Base-by-base conservation (phyloP, 2,329 filamentous ascomycete genomes). In the Ophiostoma perfectum region DNA sequence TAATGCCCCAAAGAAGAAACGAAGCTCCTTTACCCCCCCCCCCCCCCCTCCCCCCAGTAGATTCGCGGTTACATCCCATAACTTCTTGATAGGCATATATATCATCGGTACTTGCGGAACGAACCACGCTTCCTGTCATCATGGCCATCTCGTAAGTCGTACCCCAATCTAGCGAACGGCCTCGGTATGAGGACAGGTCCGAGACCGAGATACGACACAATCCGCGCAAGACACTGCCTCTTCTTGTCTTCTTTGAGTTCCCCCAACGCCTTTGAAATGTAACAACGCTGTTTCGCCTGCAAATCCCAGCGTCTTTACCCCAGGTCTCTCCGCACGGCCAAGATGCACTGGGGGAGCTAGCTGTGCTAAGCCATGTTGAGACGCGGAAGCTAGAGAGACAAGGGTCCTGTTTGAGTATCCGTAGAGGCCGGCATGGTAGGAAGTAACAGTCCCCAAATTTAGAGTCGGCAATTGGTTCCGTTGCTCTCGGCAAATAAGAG, bases 271-370 rank as follows among this genome's bases (percentile, higher is more conserved):
- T 55, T 55, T 55, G 18, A 55, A 55, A 55, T 55, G 27, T n/a
- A 55, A 55, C 8, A 55, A 55, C 12, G 49, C 49, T 55, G 49
- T 9, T 2, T 55, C 18, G 49, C n/a, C 27, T 55, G 18, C 8
- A 27, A 27, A 49, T 36, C 7, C 27, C 49, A 27, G n/a, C 49
- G 7, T 55, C 27, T 27, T 55, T 55, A 60, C 55, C 55, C 55
- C 55, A 60, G 55, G 55, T 60, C 55, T 60, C 55, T 60, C 55
- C 55, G 55, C 55, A 60, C 55, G 11, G 55, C 55, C 55, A 58
- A 39, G 52, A 27, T 9, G 49, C 27, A 11, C n/a, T 55, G n/a
- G 8, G 12, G 49, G 27, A 18, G 38, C 55, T 60, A 60, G 27
- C 4, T 38, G 27, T 14, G 55, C 12, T 36, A 55, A n/a, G 49